phyloP scores from a whole-genome alignment of 2,329 filamentous ascomycete species.

The Colletotrichum camelliae region DNA sequence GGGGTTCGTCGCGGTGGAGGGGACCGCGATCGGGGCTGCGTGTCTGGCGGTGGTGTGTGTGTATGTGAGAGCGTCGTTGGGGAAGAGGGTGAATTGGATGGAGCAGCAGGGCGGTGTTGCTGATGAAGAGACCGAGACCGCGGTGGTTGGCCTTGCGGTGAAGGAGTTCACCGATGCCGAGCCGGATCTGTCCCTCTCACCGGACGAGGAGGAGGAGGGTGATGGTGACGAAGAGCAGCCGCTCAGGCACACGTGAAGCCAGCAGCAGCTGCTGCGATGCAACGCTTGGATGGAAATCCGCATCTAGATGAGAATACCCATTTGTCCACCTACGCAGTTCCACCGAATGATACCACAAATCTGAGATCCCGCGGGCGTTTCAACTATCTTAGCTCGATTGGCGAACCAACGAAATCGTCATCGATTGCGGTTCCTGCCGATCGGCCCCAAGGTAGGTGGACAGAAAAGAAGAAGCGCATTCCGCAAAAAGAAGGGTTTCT shows the following conservation, averaged over 20 bases:
- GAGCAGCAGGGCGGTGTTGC: conserved; percentile 5
- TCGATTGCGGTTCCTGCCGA: conserved; percentile 16
- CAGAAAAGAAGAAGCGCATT: neutral
- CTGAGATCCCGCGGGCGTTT: neutral
- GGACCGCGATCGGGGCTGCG: neutral
- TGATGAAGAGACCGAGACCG: neutral
- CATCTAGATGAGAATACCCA: neutral
- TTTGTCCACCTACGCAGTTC: neutral
- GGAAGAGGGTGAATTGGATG: conserved; percentile 3
- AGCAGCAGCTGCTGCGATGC: neutral
- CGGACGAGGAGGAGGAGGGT: neutral
- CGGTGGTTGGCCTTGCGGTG: neutral
- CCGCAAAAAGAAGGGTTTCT: neutral
- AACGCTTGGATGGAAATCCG: neutral
- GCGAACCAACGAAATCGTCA: conserved; percentile 14
- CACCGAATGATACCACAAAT: neutral
- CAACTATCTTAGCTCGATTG: neutral
- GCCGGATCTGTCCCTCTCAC: neutral
- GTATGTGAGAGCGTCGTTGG: neutral
- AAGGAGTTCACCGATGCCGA: neutral
- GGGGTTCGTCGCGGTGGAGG: neutral
- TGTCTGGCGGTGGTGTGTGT: neutral
- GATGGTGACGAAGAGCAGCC: neutral
- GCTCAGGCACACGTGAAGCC: neutral
- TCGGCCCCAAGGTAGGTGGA: neutral